These are phyloP conservation scores for Mycena amicta DNA, from an alignment of 768 basidiomycete species.

Conservation along the genomic window DNA sequence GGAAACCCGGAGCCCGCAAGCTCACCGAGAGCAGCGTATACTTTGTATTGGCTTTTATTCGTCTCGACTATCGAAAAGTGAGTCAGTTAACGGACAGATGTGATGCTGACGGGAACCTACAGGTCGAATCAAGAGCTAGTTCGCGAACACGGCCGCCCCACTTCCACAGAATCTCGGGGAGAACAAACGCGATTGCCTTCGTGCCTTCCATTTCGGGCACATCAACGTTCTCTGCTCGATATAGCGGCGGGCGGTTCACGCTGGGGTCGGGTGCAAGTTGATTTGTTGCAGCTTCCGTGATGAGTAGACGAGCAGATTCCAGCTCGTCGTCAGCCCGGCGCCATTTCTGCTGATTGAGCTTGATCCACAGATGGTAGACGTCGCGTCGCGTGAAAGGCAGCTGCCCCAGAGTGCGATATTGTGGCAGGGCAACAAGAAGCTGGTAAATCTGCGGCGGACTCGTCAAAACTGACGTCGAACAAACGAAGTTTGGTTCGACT, in stretches of 20 bases:
- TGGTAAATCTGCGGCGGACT: background rate
- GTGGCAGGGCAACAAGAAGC: background rate
- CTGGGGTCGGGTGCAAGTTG: background rate
- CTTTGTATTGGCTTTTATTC: constrained; percentile 33
- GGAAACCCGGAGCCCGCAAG: constrained; percentile 35
- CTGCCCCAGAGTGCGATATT: background rate
- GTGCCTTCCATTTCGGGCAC: constrained; percentile 15
- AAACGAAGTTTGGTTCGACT: background rate
- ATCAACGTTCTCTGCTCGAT: constrained; percentile 9
- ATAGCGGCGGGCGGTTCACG: background rate
- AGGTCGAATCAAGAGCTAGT: constrained; percentile 33
- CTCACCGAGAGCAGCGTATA: constrained; percentile 36
- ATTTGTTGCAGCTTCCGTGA: constrained; percentile 15
- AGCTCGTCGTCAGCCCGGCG: constrained; percentile 29
- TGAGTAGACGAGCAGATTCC: constrained; percentile 29
- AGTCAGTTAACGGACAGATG: background rate
- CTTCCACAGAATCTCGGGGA: constrained; percentile 26
- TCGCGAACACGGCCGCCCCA: constrained; percentile 29
- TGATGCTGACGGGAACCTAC: constrained; percentile 17
- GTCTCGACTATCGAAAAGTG: constrained; percentile 30
- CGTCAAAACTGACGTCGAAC: background rate
- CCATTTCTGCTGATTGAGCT: constrained; percentile 23
- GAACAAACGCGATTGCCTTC: constrained; percentile 28
- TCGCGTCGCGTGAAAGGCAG: constrained; percentile 12
- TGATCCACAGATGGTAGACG: constrained; percentile 28